Evolutionary conservation across 1,284 basidiomycete species (phyloP).

Genomic region (Ceratobasidium papillatum): DNA sequence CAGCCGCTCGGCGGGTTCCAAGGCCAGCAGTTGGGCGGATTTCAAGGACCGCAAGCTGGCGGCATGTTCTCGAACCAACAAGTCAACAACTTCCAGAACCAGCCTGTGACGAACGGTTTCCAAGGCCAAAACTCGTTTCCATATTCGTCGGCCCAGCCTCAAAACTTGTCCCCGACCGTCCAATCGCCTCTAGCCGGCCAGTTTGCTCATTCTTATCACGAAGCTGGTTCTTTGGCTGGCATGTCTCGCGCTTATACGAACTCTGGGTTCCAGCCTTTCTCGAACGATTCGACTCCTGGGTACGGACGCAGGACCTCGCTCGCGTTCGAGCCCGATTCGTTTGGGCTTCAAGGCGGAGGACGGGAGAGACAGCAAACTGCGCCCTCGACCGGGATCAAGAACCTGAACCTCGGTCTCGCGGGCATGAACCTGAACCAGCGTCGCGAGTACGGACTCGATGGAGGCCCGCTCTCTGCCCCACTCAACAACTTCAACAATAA

Average conservation of each 20-base stretch:
- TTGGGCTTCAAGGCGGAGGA: slow-evolving; percentile 18
- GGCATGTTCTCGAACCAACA: background rate
- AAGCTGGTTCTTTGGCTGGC: slow-evolving; percentile 14
- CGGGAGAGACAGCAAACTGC: slow-evolving; percentile 35
- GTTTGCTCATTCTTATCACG: slow-evolving; percentile 6
- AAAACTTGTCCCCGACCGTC: slow-evolving; percentile 11
- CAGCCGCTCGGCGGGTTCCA: background rate
- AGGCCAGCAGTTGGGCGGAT: background rate
- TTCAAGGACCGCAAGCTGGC: slow-evolving; percentile 4
- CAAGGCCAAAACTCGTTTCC: slow-evolving; percentile 4
- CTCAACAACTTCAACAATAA: background rate
- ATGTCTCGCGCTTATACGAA: slow-evolving; percentile 33
- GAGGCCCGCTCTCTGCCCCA: slow-evolving; percentile 27
- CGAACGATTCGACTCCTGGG: slow-evolving; percentile 2
- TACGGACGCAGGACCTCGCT: slow-evolving; percentile 21
- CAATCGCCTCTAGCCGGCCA: background rate
- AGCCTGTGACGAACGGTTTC: background rate
- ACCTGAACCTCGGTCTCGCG: slow-evolving; percentile 31
- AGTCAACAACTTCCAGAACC: background rate
- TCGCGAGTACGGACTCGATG: slow-evolving; percentile 35
- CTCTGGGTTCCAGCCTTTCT: slow-evolving; percentile 31
- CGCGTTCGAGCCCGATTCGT: slow-evolving; percentile 30
- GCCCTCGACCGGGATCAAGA: slow-evolving; percentile 7
- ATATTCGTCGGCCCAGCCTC: background rate
- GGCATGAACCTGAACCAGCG: slow-evolving; percentile 25